Evolutionary conservation across 208 protist species (phyloP).

Genomic region (Tritrichomonas foetus): DNA sequence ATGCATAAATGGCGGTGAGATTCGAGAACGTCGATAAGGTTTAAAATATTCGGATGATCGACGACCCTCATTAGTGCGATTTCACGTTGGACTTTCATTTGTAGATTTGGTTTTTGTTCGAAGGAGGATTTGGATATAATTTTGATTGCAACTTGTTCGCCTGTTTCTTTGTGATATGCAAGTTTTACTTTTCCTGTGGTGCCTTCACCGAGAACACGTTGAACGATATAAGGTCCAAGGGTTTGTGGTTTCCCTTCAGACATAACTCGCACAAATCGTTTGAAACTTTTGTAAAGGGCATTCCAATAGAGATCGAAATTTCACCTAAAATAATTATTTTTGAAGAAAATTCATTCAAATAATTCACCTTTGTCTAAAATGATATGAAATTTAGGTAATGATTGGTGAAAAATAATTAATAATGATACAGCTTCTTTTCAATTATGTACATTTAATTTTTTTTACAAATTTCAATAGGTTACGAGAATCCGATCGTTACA

Average conservation of each 20-base stretch:
- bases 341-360: too few species aligned
- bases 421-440: too few species aligned
- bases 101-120: not conserved
- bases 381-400: too few species aligned
- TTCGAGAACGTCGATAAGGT: not conserved
- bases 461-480: too few species aligned
- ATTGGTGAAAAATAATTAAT: too few species aligned
- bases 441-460: too few species aligned
- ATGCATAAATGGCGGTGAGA: not conserved
- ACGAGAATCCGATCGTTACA: too few species aligned
- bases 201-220: not conserved
- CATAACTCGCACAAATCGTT: not conserved
- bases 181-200: conserved; percentile 22
- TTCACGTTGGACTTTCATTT: not conserved
- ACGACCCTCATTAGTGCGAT: not conserved
- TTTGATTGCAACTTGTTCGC: conserved; percentile 17
- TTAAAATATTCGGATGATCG: not conserved
- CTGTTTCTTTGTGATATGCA: not conserved
- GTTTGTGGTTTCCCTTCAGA: not conserved
- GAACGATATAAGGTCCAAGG: not conserved
- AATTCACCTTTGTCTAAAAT: too few species aligned
- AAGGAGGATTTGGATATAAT: conserved; percentile 11
- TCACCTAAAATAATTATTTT: too few species aligned
- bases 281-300: not conserved
- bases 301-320: too few species aligned